Evolutionary conservation across 176 grass and related monocot genomes (phyloP), one percentile per base, ranked within the genome.

Genomic region (Tuctoria greenei): DNA sequence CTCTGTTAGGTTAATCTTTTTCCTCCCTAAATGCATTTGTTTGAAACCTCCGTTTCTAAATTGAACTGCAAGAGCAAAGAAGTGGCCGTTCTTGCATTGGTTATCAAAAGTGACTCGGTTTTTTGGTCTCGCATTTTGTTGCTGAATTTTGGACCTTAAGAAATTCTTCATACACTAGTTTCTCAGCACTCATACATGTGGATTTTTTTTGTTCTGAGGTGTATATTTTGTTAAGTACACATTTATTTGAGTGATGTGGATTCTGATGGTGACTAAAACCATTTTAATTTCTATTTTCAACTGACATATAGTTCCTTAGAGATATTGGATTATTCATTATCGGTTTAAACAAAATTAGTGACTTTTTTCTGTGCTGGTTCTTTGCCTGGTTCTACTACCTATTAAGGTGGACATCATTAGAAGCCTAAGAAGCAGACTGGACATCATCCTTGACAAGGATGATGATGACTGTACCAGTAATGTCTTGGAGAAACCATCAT

Each of bases 341-440:
- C 25, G 16, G 23, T 73, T 51, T 51, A 34, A 39, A 65, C 46
- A 24, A 77, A 72, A 47, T 18, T 77, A 71, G 40, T 23, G 18
- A 0, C 5, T 36, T 54, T 49, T 66, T 73, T 74, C 11, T 79
- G 2, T 61, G 52, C 21, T 72, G 40, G 75, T 55, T 75, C 38
- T 85, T 20, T 47, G 8, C 52, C 6, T 56, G 52, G 7, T 23
- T 23, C 57, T 70, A 16, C 37, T 51, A 10, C 49, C 1, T 70
- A 14, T 81, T 71, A 71, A 98, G 95, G 68, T 37, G 40, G 95
- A 97, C 27, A 91, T 97, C 59, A 66, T 92, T 57, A 61, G 74
- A 43, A 92, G 88, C 79, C 45, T 97, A 73, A 83, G 84, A 76
- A 93, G 91, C 77, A 90, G 95, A 85, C 74, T 97, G 20, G 91